Conservation (phyloP, 306 rosid species). For the Trifolium fragiferum region DNA sequence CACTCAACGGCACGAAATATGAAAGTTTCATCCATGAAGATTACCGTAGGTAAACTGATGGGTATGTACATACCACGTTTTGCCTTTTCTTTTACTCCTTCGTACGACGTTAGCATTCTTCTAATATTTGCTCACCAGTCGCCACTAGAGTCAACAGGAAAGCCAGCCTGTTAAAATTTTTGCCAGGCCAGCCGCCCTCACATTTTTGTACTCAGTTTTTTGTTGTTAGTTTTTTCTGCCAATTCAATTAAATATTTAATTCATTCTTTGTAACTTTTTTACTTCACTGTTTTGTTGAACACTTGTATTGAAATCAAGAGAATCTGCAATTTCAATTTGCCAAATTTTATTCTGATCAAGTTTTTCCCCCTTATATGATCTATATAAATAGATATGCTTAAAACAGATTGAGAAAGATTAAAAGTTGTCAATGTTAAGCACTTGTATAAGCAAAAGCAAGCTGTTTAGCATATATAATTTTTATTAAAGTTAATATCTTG, state of each 20-base stretch:
- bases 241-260: constrained; percentile 58
- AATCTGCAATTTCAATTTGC: constrained; percentile 40
- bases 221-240: constrained; percentile 15
- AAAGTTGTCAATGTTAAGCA: neutral
- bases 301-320: constrained; percentile 47
- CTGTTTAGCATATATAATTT: neutral
- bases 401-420: neutral
- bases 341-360: neutral
- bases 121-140: constrained; percentile 31
- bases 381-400: neutral
- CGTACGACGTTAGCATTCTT: constrained; percentile 26
- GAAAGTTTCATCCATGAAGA: constrained; percentile 67
- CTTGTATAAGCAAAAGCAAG: neutral
- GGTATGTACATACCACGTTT: constrained; percentile 57
- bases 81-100: constrained; percentile 10
- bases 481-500: constrained; percentile 30
- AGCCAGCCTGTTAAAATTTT: constrained; percentile 58
- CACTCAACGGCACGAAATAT: constrained; percentile 67
- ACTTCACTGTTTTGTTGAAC: constrained; percentile 25
- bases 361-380: neutral
- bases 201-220: constrained; percentile 41
- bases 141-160: constrained; percentile 51
- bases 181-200: constrained; percentile 26
- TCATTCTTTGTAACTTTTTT: constrained; percentile 57
- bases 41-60: constrained; percentile 51